Conservation (phyloP, 1,284 basidiomycete genomes). For the Exsudoporus floridanus region DNA sequence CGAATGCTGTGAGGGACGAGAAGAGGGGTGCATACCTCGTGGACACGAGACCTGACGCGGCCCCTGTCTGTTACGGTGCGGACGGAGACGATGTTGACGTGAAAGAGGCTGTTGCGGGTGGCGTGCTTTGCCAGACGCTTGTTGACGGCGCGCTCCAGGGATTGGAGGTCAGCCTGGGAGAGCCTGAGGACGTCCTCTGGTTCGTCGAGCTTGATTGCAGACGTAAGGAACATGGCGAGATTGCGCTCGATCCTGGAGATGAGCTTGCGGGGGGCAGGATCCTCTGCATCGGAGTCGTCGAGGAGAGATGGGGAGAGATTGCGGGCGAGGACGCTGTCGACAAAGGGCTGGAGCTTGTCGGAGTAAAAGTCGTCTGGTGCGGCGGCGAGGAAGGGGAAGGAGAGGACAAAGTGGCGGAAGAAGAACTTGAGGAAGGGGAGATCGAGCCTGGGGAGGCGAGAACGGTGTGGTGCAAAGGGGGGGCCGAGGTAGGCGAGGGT, state of each 20-base stretch:
- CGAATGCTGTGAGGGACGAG: constrained; percentile 8
- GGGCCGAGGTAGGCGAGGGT: constrained; percentile 84
- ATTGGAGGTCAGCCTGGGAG: constrained; percentile 75
- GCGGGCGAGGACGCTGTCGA: constrained; percentile 75
- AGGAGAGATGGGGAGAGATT: constrained; percentile 69
- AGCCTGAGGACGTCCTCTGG: constrained; percentile 87
- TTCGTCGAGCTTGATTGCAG: constrained; percentile 79
- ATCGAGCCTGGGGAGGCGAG: constrained; percentile 60
- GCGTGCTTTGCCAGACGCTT: constrained; percentile 53
- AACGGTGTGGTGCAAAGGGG: constrained; percentile 71
- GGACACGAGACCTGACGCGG: constrained; percentile 76
- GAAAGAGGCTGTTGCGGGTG: constrained; percentile 60
- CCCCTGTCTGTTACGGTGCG: constrained; percentile 79
- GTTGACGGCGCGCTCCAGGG: constrained; percentile 67
- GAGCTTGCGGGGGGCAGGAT: constrained; percentile 57
- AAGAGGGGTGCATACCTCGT: constrained; percentile 61
- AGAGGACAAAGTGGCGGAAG: constrained; percentile 87
- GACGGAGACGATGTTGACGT: constrained; percentile 88
- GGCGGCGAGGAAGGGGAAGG: constrained; percentile 88
- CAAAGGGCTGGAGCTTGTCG: constrained; percentile 90
- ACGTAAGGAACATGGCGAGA: constrained; percentile 75
- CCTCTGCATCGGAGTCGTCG: constrained; percentile 53
- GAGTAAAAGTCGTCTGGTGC: constrained; percentile 89
- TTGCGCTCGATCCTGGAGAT: constrained; percentile 80
- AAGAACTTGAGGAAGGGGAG: constrained; percentile 86